Evolutionary conservation across 495 filamentous ascomycete genomes (phyloP).

Genomic region (Stereocaulon alpinum): DNA sequence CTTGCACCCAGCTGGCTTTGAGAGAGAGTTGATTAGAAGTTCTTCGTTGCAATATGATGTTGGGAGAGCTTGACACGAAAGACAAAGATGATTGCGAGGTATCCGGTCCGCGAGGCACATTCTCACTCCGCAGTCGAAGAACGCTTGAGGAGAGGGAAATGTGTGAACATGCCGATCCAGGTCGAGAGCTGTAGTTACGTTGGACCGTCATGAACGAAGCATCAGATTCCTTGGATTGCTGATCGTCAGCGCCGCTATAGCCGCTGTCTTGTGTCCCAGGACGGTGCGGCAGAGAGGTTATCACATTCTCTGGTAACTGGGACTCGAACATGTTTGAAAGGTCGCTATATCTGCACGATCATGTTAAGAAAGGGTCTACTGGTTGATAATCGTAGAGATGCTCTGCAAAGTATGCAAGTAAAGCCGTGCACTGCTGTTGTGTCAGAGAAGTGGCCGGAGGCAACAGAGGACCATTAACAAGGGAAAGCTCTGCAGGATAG

Average conservation of each 20-base stretch:
- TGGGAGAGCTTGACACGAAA: neutral
- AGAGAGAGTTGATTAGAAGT: slow-evolving; percentile 6
- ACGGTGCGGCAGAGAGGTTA: neutral
- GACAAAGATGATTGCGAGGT: slow-evolving; percentile 6
- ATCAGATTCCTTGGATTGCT: slow-evolving; percentile 12
- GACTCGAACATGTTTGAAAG: neutral
- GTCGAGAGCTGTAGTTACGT: slow-evolving; percentile 2
- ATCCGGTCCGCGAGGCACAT: slow-evolving; percentile 10
- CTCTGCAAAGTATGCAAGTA: slow-evolving; percentile 1
- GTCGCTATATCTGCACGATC: neutral
- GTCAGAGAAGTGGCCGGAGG: neutral
- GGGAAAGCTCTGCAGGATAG: neutral
- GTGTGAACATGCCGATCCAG: slow-evolving; percentile 7
- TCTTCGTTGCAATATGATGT: neutral
- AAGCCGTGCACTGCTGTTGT: neutral
- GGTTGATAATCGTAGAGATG: slow-evolving; percentile 10
- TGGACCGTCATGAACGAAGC: slow-evolving; percentile 15
- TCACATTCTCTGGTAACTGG: neutral
- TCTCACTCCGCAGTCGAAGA: slow-evolving; percentile 13
- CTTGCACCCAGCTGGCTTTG: slow-evolving; percentile 11
- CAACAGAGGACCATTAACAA: neutral
- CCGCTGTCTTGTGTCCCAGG: neutral
- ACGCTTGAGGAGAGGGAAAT: slow-evolving; percentile 5
- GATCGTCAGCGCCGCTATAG: neutral
- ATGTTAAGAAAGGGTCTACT: neutral